Base-by-base conservation (phyloP, 805 yeast species). In the Cyberlindnera euphorbiae region DNA sequence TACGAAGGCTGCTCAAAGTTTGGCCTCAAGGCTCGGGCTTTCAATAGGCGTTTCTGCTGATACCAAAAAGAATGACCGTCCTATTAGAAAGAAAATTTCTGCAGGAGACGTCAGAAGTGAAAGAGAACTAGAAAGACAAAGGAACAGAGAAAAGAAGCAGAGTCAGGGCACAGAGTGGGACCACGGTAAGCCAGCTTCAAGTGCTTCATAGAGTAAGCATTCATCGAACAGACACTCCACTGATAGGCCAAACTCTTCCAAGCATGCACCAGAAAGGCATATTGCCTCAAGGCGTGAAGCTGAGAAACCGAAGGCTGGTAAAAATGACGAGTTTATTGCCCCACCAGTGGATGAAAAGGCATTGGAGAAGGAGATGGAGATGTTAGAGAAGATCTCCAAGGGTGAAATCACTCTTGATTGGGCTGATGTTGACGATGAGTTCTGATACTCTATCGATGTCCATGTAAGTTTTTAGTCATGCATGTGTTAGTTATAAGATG, bases 11-110 rank as follows among this genome's bases (percentile, higher is more conserved):
- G 57, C 52, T 0, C 35, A 32, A 10, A 44, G 36, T 17, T 44
- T 52, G 23, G 56, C 55, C 8, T 35, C 53, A n/a, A 39, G 56
- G 16, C 31, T 52, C 14, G 55, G 56, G 1, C 29, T 50, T 16
- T 33, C 45, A 1, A 16, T 45, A 11, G 26, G 13, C 9, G 26
- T 12, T 8, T 14, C 26, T 6, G 26, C 12, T 6, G 26, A 17
- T 17, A 21, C 28, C 19, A 18, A 35, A 19, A 7, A 29, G 27
- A 24, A 23, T 15, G 12, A 9, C 4, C 14, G 13, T 17, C 13
- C 16, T 11, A 15, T 22, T 13, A 26, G 30, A 28, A n/a, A 30
- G 18, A 36, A 24, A 28, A 27, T 28, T 29, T 17, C 19, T 11
- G 13, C 16, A 6, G 35, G 33, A 1, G 33, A 33, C 5, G 11